phyloP scores from a whole-genome alignment of 805 yeast genomes.

The Teunomyces pallodes region DNA sequence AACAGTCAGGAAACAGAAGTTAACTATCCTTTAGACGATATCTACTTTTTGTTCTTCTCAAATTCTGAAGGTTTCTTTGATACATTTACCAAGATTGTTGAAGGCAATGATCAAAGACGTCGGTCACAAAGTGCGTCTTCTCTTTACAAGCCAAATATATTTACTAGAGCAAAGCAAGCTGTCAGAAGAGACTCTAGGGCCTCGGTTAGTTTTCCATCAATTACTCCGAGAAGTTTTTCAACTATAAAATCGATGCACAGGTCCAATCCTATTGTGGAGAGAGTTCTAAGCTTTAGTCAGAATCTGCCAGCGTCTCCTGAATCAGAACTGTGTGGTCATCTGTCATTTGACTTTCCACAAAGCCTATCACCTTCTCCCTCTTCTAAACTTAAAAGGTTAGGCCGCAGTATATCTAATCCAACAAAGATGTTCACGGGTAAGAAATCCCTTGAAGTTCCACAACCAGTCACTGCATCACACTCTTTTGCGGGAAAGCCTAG shows the following conservation, averaged over 20 bases:
- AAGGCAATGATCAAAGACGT: constrained; percentile 8
- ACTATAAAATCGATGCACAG: constrained; percentile 12
- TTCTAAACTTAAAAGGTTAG: constrained; percentile 16
- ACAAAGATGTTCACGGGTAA: constrained; percentile 15
- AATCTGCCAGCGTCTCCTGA: constrained; percentile 5
- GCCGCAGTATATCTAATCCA: constrained; percentile 17
- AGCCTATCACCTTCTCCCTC: not conserved
- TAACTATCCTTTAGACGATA: constrained; percentile 51
- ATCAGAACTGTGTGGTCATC: not conserved
- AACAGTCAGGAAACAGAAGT: constrained; percentile 4
- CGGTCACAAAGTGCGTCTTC: constrained; percentile 5
- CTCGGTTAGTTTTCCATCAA: not conserved
- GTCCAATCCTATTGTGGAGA: constrained; percentile 13
- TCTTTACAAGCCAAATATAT: constrained; percentile 1
- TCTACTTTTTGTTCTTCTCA: constrained; percentile 65
- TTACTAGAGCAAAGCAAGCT: constrained; percentile 9
- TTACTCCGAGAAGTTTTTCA: constrained; percentile 11
- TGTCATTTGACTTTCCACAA: not conserved
- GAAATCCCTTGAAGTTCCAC: constrained; percentile 4
- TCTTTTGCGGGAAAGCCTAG: not conserved
- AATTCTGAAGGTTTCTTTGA: constrained; percentile 43
- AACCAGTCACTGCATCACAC: not conserved
- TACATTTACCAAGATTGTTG: constrained; percentile 32
- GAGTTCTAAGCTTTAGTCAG: constrained; percentile 10
- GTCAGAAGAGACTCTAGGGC: constrained; percentile 6